These are phyloP conservation scores for Phyllosticta citribraziliensis DNA, from an alignment of 2,329 filamentous ascomycete species.

Conservation along the genomic window DNA sequence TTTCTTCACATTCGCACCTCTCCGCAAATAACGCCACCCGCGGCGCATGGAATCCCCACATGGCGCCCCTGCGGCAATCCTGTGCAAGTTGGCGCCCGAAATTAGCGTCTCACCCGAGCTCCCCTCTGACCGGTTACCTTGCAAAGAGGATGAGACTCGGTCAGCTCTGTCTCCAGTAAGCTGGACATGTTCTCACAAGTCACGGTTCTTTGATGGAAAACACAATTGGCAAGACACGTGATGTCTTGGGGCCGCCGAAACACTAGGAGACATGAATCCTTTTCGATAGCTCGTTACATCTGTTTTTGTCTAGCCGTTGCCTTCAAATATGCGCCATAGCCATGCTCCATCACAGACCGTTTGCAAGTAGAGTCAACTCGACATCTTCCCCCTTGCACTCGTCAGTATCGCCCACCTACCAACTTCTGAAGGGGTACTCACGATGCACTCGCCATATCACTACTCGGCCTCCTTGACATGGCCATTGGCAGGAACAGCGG, in stretches of 20 bases:
- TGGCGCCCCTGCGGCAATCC: background rate
- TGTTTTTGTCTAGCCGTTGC: background rate
- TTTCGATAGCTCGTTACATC: background rate
- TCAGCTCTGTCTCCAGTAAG: no score
- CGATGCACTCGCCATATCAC: background rate
- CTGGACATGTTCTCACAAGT: no score
- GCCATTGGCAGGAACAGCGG: background rate
- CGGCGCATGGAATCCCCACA: background rate
- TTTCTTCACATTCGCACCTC: background rate
- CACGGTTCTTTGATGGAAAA: background rate
- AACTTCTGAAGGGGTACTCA: background rate
- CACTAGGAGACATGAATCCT: background rate
- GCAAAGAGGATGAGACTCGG: background rate
- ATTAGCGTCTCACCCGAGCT: background rate
- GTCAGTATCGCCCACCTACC: background rate
- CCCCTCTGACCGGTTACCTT: background rate
- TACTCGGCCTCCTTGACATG: background rate
- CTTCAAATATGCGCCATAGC: conserved; percentile 4
- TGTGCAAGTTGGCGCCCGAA: background rate
- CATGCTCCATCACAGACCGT: background rate
- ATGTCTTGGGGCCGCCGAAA: background rate
- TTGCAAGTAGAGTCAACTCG: background rate
- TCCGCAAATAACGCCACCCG: background rate
- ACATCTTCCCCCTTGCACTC: background rate
- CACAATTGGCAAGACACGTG: background rate